Evolutionary conservation across 345 rosid genomes (phyloP), one percentile per base, ranked within the genome.

Genomic region (Salix viminalis): DNA sequence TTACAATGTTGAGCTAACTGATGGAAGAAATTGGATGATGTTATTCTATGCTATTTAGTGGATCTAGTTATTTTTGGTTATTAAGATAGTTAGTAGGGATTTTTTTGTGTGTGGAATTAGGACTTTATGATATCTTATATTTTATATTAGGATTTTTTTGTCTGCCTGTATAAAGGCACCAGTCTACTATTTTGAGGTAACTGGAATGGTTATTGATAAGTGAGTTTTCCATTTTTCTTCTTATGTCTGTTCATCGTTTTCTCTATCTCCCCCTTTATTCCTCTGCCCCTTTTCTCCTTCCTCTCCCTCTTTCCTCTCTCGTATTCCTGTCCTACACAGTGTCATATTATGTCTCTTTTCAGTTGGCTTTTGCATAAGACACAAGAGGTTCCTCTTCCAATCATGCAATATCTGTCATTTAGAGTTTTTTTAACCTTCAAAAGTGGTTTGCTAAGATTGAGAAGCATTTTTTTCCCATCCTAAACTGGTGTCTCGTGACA

Each of bases 371-470:
- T 52, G 7, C n/a, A n/a, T 8, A 6, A 70, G 62, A 3, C 34
- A 70, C 23, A 28, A 71, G 52, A 52, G 8, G 52, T 50, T 48
- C 42, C 19, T 71, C 42, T 52, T 52, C 62, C 41, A 16, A 7
- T 23, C 64, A 2, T 48, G 4, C 21, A 50, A 50, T 15, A 50
- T 70, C 41, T 11, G 18, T 70, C 5, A 36, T 28, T 23, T 28
- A 26, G 12, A 18, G 18, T 28, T 18, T 46, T 34, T 11, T 48
- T 26, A 28, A 48, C 36, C 42, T 32, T 36, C 6, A 46, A 26
- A 14, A 41, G 28, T 68, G 8, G 24, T 54, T 54, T 68, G 73
- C 23, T 70, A 70, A 70, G 73, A 70, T 70, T 58, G 73, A 50
- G 21, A 26, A 16, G 71, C 71, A 0, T 48, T 50, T 70, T 6